Evolutionary conservation across 1,284 basidiomycete species (phyloP), one percentile per base, ranked within the genome.

Genomic region (Inonotus hispidus): DNA sequence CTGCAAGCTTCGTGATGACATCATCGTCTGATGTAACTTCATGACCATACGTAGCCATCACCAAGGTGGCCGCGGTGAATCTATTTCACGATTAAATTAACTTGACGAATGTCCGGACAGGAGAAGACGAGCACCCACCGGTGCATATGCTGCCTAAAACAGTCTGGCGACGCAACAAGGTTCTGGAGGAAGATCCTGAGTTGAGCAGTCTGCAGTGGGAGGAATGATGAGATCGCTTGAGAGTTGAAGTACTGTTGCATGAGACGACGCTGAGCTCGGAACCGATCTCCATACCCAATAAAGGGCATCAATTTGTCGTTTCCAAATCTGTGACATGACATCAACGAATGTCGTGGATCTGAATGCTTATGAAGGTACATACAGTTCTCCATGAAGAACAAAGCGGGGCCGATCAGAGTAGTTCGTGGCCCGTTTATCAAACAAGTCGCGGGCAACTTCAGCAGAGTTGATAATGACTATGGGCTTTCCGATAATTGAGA

Each of bases 401-500:
- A 71, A 57, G 10, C 54, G 63, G 0, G 73, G 74, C 7, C 77
- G 66, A 63, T 75, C 74, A 16, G 75, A 77, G 64, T 75, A 76
- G 23, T 73, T 68, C 13, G 65, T 54, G 23, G 70, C 69, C 5
- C 72, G 67, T 37, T 73, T 72, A 35, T 75, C 74, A 21, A 77
- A 66, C 25, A 79, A 66, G n/a, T 76, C 75, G 1, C 56, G 58
- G 37, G 69, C 71, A 7, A 66, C 63, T 27, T 70, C 61, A 6
- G 65, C 56, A 10, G 73, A 72, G 61, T 72, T 74, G 29, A 76
- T 56, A 29, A 75, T 68, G 32, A 76, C 63, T 38, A 74, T 64
- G n/a, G 68, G 66, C 35, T 71, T 69, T n/a, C 73, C 72, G 21
- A 71, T 38, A 13, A 71, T 49, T 21, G 50, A 55, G n/a, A 56